These are phyloP conservation scores for Daldinia sp. DNA, from an alignment of 2,329 filamentous ascomycete genomes.

Conservation along the genomic window DNA sequence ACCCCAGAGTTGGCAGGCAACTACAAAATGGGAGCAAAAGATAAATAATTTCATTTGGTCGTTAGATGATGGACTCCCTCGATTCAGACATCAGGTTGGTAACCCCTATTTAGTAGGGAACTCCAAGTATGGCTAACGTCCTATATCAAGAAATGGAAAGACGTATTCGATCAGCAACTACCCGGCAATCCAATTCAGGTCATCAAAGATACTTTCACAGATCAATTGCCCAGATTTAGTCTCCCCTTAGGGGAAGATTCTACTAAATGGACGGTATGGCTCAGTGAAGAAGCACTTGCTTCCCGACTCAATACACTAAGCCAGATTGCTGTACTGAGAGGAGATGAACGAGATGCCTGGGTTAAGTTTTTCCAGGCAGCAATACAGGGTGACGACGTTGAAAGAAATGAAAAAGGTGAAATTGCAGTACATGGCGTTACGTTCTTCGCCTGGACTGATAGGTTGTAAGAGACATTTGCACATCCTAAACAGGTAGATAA, in stretches of 20 bases:
- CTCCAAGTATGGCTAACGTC: constrained; percentile 3
- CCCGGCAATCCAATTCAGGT: constrained; percentile 61
- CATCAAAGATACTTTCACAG: constrained; percentile 53
- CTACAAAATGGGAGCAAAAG: constrained; percentile 67
- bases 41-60: constrained; percentile 67
- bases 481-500: background rate
- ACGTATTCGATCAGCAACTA: constrained; percentile 69
- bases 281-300: constrained; percentile 69
- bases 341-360: constrained; percentile 58
- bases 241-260: constrained; percentile 66
- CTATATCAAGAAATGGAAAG: constrained; percentile 62
- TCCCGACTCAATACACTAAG: constrained; percentile 71
- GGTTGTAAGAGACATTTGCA: constrained; percentile 46
- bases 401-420: constrained; percentile 68
- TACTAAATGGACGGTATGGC: constrained; percentile 65
- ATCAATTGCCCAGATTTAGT: constrained; percentile 60
- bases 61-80: constrained; percentile 65
- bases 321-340: constrained; percentile 69
- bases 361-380: constrained; percentile 62
- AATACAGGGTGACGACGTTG: constrained; percentile 60
- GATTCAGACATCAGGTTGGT: constrained; percentile 67
- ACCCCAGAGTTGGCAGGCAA: constrained; percentile 61
- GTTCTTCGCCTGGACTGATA: constrained; percentile 68
- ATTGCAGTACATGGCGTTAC: constrained; percentile 71
- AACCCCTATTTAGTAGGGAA: background rate